Evolutionary conservation across 179 eudicot genomes (phyloP).

Genomic region (Beta macrorhiza): DNA sequence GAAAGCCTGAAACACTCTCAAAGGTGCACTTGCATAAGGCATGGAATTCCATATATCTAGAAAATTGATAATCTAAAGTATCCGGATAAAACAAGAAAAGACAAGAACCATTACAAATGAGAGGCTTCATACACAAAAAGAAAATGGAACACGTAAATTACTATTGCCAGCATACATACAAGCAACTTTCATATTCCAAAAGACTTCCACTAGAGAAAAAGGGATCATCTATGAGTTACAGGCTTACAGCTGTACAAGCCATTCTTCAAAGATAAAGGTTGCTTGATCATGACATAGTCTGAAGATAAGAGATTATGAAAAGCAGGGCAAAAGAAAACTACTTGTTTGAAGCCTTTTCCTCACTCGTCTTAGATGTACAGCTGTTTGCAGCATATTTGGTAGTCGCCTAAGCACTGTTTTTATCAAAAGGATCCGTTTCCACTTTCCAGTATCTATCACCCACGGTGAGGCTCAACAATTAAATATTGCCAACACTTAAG

Average conservation of each 20-base stretch:
- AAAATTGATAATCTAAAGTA: neutral
- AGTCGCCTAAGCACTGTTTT: no score
- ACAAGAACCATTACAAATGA: slow-evolving; percentile 1
- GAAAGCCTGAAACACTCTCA: slow-evolving; percentile 57
- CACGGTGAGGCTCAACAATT: no score
- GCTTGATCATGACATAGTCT: no score
- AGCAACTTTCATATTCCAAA: neutral
- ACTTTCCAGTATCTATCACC: no score
- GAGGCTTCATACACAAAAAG: neutral
- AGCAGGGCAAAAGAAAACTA: no score
- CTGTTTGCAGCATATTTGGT: no score
- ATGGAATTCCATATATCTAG: slow-evolving; percentile 3
- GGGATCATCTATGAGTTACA: neutral
- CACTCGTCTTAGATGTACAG: no score
- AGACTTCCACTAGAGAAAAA: neutral
- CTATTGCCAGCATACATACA: slow-evolving; percentile 1
- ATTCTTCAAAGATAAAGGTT: neutral
- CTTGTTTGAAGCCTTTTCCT: no score
- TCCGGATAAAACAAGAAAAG: neutral
- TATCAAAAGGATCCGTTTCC: no score
- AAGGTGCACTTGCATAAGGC: neutral
- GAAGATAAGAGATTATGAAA: no score
- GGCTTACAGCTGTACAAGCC: neutral
- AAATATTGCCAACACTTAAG: no score
- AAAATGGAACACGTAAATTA: neutral